These are phyloP conservation scores for Gracilariopsis chorda DNA, from an alignment of 23 red algal genomes.

Conservation along the genomic window DNA sequence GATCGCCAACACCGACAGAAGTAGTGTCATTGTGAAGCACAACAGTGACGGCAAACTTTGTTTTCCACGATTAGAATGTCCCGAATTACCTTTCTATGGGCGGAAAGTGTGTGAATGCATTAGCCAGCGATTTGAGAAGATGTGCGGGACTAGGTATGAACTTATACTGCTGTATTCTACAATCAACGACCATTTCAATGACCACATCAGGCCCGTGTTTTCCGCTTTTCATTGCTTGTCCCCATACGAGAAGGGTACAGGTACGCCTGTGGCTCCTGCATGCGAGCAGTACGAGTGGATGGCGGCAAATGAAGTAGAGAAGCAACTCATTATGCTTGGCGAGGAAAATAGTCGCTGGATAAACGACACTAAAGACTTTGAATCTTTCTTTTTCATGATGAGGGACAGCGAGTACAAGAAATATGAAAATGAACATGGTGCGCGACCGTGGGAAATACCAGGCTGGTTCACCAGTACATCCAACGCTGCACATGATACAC, in stretches of 20 bases:
- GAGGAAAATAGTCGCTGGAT: background rate
- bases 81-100: background rate
- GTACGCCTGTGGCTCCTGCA: background rate
- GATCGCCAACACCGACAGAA: background rate
- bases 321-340: background rate
- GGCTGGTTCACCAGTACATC: background rate
- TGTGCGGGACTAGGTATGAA: background rate
- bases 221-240: background rate
- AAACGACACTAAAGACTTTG: background rate
- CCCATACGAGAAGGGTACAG: background rate
- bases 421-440: background rate
- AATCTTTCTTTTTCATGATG: background rate
- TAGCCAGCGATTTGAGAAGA: background rate
- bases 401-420: background rate
- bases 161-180: background rate
- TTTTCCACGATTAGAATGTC: background rate
- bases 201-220: background rate
- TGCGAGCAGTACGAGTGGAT: background rate
- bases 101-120: background rate
- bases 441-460: background rate
- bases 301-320: background rate
- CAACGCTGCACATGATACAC: background rate
- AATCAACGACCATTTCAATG: background rate
- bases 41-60: background rate
- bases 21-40: background rate